Evolutionary conservation across 1,139 yeast genomes (phyloP).

Genomic region (Geotrichum aggregatum): DNA sequence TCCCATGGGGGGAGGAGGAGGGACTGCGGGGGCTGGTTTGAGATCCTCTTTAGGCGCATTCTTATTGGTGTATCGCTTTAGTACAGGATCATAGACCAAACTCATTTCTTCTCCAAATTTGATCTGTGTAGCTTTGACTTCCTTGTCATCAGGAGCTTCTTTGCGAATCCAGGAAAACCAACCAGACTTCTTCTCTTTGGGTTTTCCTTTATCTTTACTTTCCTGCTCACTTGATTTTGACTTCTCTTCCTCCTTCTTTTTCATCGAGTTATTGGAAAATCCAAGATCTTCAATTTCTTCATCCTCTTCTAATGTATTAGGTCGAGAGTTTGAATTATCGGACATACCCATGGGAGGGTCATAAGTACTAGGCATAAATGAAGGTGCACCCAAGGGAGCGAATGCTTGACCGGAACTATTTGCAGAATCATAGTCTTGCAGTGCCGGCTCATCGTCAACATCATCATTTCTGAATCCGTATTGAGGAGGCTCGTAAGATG

Average conservation of each 20-base stretch:
- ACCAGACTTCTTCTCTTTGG: conserved; percentile 35
- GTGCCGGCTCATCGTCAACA: not conserved
- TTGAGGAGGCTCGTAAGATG: conserved; percentile 27
- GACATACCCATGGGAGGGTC: not conserved
- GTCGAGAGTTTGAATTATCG: not conserved
- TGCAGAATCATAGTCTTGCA: not conserved
- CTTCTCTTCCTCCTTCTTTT: conserved; percentile 24
- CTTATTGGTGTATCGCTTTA: conserved; percentile 82
- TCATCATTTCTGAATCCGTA: conserved; percentile 31
- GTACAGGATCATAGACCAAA: conserved; percentile 76
- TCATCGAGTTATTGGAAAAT: conserved; percentile 28
- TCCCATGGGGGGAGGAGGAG: conserved; percentile 27
- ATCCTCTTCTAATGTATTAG: conserved; percentile 19
- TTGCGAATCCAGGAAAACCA: conserved; percentile 52
- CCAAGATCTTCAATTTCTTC: conserved; percentile 39
- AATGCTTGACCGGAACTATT: not conserved
- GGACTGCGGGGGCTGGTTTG: conserved; percentile 67
- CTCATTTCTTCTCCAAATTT: conserved; percentile 77
- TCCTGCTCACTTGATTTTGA: conserved; percentile 23
- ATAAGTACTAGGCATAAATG: conserved; percentile 1
- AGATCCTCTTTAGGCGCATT: conserved; percentile 73
- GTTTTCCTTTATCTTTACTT: conserved; percentile 23
- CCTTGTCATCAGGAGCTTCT: conserved; percentile 43
- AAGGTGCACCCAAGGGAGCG: not conserved
- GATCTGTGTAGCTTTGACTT: conserved; percentile 73